Base-by-base conservation (phyloP, 1,284 basidiomycete genomes). In the Filobasidium uniguttulatum region DNA sequence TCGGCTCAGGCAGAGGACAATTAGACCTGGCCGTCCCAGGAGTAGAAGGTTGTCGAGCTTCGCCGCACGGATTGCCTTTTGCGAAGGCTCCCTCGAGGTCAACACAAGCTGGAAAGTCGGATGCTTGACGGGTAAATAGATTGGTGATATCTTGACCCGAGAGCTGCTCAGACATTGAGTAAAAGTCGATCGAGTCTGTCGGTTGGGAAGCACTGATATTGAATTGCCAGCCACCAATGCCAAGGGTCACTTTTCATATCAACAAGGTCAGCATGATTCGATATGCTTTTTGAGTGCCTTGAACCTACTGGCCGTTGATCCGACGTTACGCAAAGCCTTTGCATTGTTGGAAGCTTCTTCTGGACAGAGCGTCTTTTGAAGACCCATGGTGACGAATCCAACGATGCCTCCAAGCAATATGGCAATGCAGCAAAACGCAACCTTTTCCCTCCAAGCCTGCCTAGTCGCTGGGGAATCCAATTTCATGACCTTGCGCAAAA, bases 371-470 rank as follows among this genome's bases (percentile, higher is more conserved):
- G 87, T 85, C 56, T 81, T 81, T 69, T 96, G 88, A 51, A 96
- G 79, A 17, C 91, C 94, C 63, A 99, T 87, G 41, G 94, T 98
- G 53, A 84, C 76, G 68, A 97, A 99, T 8, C 86, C 93, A 47
- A 97, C 79, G 44, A 77, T 69, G 20, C 74, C 82, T 58, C 90
- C 94, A 22, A 96, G 70, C 22, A 87, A 29, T 52, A 80, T 60
- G 48, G 89, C 85, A 62, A 94, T 82, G 67, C 83, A 80, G 66
- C 90, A 96, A 7, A 99, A 76, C 5, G 90, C 80, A 54, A 96
- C 80, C 74, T 98, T 99, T 71, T 99, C 94, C 59, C 94, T 78
- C 94, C 94, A 99, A 1, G 94, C 94, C 70, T 96, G 87, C 57
- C 80, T 75, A 53, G 80, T 74, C 47, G 77, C 73, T 63, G 77